These are phyloP conservation scores for Cardiospermum halicacabum DNA, from an alignment of 345 rosid species.

Conservation along the genomic window DNA sequence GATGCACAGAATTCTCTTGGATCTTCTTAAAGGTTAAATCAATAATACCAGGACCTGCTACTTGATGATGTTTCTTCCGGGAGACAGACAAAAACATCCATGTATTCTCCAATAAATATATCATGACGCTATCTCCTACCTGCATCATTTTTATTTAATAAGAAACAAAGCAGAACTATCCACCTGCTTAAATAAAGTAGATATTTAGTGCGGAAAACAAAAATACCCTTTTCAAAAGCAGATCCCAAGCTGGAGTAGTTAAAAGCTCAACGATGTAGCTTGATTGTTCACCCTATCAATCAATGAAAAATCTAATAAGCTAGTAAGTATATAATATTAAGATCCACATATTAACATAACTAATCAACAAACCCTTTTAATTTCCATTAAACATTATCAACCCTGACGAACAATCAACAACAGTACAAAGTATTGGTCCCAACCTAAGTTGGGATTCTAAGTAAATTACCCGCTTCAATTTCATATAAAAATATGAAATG, in stretches of 20 bases:
- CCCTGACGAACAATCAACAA: too few relatives aligned
- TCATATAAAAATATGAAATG: too few relatives aligned
- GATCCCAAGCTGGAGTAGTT: slow-evolving; percentile 55
- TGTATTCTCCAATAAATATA: slow-evolving; percentile 50
- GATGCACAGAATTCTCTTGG: slow-evolving; percentile 3
- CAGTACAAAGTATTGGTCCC: too few relatives aligned
- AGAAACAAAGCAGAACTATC: not conserved
- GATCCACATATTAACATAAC: not conserved
- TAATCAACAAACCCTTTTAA: not conserved
- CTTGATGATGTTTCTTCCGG: slow-evolving; percentile 55
- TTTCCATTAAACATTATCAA: too few relatives aligned
- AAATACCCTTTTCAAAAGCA: slow-evolving; percentile 66
- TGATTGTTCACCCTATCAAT: slow-evolving; percentile 39
- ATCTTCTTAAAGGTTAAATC: slow-evolving; percentile 23
- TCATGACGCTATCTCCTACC: slow-evolving; percentile 70
- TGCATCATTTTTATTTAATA: slow-evolving; percentile 20
- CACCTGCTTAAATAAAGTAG: not conserved
- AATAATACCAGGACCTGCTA: slow-evolving; percentile 50
- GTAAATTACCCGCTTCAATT: too few relatives aligned
- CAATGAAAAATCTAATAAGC: not conserved
- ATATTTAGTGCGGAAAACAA: not conserved
- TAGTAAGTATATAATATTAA: not conserved
- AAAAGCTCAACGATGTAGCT: slow-evolving; percentile 52
- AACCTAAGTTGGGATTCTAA: too few relatives aligned
- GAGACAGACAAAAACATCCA: slow-evolving; percentile 56